Evolutionary conservation across 2,329 filamentous ascomycete species (phyloP).

Genomic region (Phoma sp.): DNA sequence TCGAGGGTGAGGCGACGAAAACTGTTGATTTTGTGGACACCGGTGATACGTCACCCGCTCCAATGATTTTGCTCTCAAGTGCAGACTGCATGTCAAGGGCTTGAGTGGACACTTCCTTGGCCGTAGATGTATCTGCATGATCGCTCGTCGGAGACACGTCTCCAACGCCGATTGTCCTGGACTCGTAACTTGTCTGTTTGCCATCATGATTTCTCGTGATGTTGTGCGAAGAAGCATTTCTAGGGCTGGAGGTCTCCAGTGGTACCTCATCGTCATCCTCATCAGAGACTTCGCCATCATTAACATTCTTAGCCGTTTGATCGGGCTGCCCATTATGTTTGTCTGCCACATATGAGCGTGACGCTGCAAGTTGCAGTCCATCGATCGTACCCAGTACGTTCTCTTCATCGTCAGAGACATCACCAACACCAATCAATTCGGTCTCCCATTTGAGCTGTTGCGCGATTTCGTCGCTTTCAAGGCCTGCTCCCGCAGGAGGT

Average conservation of each 20-base stretch:
- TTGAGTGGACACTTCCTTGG: background rate
- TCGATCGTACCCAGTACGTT: background rate
- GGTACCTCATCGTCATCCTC: background rate
- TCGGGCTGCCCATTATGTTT: background rate
- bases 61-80: conserved; percentile 32
- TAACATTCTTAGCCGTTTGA: background rate
- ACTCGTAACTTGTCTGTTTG: conserved; percentile 24
- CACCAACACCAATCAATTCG: conserved; percentile 30
- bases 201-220: background rate
- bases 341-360: background rate
- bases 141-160: conserved; percentile 33
- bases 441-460: conserved; percentile 25
- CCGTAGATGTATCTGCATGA: background rate
- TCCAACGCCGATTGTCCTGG: conserved; percentile 26
- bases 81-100: conserved; percentile 21
- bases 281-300: background rate
- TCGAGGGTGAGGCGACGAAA: background rate
- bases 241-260: background rate
- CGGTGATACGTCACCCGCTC: conserved; percentile 36
- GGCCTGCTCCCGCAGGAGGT: background rate
- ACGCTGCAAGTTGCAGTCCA: background rate
- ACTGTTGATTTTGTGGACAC: conserved; percentile 24
- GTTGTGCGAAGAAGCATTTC: background rate
- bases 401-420: conserved; percentile 24
- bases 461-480: background rate